These are phyloP conservation scores for Steccherinum ochraceum DNA, from an alignment of 768 basidiomycete genomes.

Conservation along the genomic window DNA sequence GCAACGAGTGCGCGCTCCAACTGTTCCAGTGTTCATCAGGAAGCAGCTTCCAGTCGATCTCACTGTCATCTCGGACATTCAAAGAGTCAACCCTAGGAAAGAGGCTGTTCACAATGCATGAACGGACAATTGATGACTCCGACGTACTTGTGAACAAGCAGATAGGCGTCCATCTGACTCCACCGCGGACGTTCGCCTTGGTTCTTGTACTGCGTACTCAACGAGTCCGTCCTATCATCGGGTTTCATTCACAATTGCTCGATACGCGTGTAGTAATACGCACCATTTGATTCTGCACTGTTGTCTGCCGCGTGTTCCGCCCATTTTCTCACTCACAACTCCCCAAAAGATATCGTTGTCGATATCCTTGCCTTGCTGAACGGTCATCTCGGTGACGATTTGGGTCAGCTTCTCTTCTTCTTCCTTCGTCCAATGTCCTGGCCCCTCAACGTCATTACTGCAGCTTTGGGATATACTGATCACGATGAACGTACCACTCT, in stretches of 20 bases:
- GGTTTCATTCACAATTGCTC: neutral
- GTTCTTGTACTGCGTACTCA: conserved; percentile 68
- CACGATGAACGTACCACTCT: conserved; percentile 37
- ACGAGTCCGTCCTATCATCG: conserved; percentile 59
- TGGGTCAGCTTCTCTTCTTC: conserved; percentile 70
- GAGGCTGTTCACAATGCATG: neutral
- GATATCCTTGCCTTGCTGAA: conserved; percentile 62
- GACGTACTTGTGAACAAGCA: conserved; percentile 71
- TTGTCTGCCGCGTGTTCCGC: conserved; percentile 65
- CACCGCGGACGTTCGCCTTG: conserved; percentile 67
- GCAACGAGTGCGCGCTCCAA: conserved; percentile 77
- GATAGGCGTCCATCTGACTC: conserved; percentile 70
- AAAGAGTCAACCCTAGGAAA: conserved; percentile 60
- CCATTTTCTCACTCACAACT: conserved; percentile 71
- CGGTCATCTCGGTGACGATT: conserved; percentile 72
- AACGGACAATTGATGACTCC: conserved; percentile 17
- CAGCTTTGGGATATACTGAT: neutral
- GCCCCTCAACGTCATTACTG: neutral
- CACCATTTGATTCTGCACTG: conserved; percentile 89
- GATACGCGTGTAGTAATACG: conserved; percentile 5
- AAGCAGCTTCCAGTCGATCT: conserved; percentile 80
- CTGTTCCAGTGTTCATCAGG: conserved; percentile 74
- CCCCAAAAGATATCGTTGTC: conserved; percentile 85
- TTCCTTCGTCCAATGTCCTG: conserved; percentile 70
- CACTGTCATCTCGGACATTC: conserved; percentile 71